Evolutionary conservation across 2,329 filamentous ascomycete species (phyloP).

Genomic region (Aplosporella prunicola): DNA sequence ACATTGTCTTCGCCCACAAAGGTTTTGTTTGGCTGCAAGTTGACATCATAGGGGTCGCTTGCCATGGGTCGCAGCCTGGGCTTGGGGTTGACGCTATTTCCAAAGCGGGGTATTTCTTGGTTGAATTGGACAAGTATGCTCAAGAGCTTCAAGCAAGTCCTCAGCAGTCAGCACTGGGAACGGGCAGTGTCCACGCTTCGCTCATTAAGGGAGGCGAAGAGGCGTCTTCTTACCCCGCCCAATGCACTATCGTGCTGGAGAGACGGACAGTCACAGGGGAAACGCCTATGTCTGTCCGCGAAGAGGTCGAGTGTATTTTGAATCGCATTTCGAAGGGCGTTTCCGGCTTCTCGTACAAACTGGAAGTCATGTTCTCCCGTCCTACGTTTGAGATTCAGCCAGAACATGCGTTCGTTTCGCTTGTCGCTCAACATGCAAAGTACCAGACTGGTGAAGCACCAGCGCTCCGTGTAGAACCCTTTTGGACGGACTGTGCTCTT

Average conservation of each 20-base stretch:
- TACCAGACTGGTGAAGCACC: conserved; percentile 18
- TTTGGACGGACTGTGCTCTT: conserved; percentile 46
- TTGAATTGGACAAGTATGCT: conserved; percentile 36
- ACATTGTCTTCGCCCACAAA: conserved; percentile 39
- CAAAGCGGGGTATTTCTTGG: conserved; percentile 39
- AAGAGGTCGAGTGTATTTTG: conserved; percentile 33
- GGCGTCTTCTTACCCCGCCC: conserved; percentile 41
- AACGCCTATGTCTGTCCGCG: conserved; percentile 27
- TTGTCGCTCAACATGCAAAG: conserved; percentile 20
- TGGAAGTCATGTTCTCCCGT: conserved; percentile 34
- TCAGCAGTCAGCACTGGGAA: conserved; percentile 19
- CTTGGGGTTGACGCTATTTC: conserved; percentile 43
- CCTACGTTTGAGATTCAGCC: conserved; percentile 33
- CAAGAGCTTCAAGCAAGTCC: conserved; percentile 19
- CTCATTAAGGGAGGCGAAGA: conserved; percentile 44
- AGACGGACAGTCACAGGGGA: conserved; percentile 41
- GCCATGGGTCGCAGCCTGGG: conserved; percentile 36
- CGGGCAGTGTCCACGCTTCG: conserved; percentile 39
- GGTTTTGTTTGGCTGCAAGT: conserved; percentile 42
- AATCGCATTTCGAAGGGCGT: conserved; percentile 23
- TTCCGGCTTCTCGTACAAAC: conserved; percentile 32
- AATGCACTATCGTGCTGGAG: conserved; percentile 42
- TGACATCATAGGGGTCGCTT: conserved; percentile 33
- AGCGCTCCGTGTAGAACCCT: conserved; percentile 16
- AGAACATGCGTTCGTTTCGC: conserved; percentile 34